Conservation (phyloP, 2,329 filamentous ascomycete species). For the Sphaerulina musiva region DNA sequence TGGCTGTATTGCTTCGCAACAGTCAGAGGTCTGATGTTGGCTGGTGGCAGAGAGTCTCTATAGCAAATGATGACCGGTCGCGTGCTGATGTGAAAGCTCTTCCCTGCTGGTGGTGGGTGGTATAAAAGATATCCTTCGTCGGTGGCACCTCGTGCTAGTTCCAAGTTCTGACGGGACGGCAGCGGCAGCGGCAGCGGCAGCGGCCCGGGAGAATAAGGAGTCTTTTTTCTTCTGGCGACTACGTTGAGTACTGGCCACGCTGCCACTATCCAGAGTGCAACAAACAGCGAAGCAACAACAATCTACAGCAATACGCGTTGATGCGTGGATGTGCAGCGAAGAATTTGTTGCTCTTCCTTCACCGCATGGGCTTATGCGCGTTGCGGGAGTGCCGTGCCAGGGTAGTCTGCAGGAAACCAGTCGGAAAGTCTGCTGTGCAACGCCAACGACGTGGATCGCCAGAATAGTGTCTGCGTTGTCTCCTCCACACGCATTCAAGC, state of each 20-base stretch:
- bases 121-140: not conserved
- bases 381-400: not conserved
- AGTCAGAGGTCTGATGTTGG: not conserved
- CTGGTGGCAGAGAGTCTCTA: not conserved
- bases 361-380: constrained; percentile 6
- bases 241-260: not conserved
- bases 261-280: not conserved
- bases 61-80: not conserved
- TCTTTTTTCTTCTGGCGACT: not conserved
- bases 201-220: not conserved
- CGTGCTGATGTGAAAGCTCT: not conserved
- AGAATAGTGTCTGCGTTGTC: not conserved
- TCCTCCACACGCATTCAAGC: not conserved
- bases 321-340: not conserved
- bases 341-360: constrained; percentile 6
- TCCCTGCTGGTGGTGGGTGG: not conserved
- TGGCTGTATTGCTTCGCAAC: not conserved
- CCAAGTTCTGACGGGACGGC: not conserved
- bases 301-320: not conserved
- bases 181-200: not conserved
- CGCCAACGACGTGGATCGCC: constrained; percentile 2
- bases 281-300: not conserved
- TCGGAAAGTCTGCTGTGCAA: constrained; percentile 10
- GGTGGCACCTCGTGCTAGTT: not conserved
- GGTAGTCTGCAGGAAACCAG: constrained; percentile 3